Evolutionary conservation across 2,329 filamentous ascomycete species (phyloP).

Genomic region (Colletotrichum tamarilloi): DNA sequence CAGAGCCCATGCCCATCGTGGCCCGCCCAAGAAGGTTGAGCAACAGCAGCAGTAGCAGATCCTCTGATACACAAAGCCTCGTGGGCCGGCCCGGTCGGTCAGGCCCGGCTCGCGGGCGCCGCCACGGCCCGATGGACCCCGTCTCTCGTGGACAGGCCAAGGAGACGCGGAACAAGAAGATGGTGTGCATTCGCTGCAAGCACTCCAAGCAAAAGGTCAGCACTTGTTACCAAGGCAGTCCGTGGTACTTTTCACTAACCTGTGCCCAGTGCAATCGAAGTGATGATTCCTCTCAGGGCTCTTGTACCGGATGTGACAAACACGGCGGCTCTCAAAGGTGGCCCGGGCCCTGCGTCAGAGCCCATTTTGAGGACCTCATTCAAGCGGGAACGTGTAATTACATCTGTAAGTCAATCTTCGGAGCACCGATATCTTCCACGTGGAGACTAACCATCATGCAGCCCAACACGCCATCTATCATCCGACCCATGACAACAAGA

Average conservation of each 20-base stretch:
- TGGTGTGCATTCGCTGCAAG: conserved; percentile 37
- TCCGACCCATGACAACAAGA: conserved; percentile 46
- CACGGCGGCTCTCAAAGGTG: conserved; percentile 21
- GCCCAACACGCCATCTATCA: conserved; percentile 56
- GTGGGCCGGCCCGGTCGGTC: neutral
- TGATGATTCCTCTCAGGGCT: conserved; percentile 9
- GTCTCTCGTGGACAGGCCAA: conserved; percentile 26
- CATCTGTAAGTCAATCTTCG: conserved; percentile 46
- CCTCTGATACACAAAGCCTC: neutral
- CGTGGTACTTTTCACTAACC: neutral
- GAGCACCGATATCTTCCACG: too few relatives aligned
- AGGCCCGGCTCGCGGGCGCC: conserved; percentile 24
- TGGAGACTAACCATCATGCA: conserved; percentile 27
- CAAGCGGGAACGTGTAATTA: conserved; percentile 57
- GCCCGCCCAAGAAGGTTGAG: neutral
- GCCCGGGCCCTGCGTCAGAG: conserved; percentile 49
- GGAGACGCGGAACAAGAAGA: conserved; percentile 33
- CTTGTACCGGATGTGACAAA: conserved; percentile 30
- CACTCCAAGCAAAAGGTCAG: conserved; percentile 25
- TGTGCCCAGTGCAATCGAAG: conserved; percentile 16
- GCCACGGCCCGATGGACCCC: conserved; percentile 28
- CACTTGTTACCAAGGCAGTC: too few relatives aligned
- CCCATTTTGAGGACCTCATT: conserved; percentile 55
- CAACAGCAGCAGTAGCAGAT: neutral
- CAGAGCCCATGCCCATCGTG: conserved; percentile 10